phyloP scores from a whole-genome alignment of 1,284 basidiomycete species.

The Trametes sp. region DNA sequence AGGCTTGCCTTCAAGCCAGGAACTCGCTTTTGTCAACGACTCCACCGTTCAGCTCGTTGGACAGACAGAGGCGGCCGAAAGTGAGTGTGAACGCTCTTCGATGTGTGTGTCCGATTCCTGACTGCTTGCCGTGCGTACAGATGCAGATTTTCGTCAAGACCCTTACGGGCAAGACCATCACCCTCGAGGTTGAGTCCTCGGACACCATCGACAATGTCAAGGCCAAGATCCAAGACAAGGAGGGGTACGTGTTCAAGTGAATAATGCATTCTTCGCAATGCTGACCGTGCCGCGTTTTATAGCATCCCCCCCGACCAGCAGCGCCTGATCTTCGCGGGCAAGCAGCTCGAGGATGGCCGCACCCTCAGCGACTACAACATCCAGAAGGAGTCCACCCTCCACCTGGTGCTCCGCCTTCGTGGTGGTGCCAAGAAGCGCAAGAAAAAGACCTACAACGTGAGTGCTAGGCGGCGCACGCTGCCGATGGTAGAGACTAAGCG shows the following conservation, averaged over 20 bases:
- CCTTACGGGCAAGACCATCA: constrained; percentile 99
- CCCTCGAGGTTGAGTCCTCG: constrained; percentile 95
- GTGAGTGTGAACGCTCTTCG: constrained; percentile 28
- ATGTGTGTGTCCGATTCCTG: not conserved
- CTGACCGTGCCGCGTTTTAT: constrained; percentile 6
- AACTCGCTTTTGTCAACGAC: constrained; percentile 83
- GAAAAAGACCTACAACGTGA: constrained; percentile 97
- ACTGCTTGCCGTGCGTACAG: constrained; percentile 36
- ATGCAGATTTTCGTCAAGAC: constrained; percentile 98
- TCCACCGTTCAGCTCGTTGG: constrained; percentile 86
- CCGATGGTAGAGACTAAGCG: constrained; percentile 5
- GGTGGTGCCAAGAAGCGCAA: constrained; percentile 99
- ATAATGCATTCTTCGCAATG: not conserved
- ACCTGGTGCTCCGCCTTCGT: constrained; percentile 94
- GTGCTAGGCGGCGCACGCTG: constrained; percentile 33
- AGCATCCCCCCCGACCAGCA: constrained; percentile 97
- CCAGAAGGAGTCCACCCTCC: constrained; percentile 96
- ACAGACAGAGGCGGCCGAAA: constrained; percentile 75
- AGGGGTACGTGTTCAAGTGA: constrained; percentile 70
- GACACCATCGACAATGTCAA: constrained; percentile 99
- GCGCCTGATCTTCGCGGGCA: constrained; percentile 97
- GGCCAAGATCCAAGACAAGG: constrained; percentile 96
- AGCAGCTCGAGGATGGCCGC: constrained; percentile 96
- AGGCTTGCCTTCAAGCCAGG: constrained; percentile 39
- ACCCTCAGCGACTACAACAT: constrained; percentile 94